Evolutionary conservation across 2,329 filamentous ascomycete genomes (phyloP), one percentile per base, ranked within the genome.

Genomic region (Hyphodiscus sp.): DNA sequence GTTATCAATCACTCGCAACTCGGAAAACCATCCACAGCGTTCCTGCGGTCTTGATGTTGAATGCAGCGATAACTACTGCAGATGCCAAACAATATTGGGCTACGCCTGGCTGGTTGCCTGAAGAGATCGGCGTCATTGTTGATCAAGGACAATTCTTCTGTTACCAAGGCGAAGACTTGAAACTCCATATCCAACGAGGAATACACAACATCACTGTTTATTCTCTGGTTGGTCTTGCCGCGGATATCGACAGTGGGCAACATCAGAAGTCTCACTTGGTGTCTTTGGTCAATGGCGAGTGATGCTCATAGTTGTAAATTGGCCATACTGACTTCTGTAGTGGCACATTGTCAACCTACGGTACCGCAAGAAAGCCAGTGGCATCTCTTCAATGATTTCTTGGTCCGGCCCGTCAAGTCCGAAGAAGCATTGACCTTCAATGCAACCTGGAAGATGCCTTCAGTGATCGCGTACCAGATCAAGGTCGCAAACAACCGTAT

Each of bases 301-400:
- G 20, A 19, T 49, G n/a, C 20, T 23, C 33, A 11, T 8, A 18
- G n/a, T 54, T 41, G 5, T 23, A 43, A 41, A 26, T 46, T 20
- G 11, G 53, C 13, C 45, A 45, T 53, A 47, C 61, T 65, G 44
- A 63, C 49, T 44, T 33, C 19, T 23, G 16, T 51, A 87, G 85
- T 87, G 53, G 80, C 81, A 13, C 83, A 89, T 49, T 82, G 87
- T 0, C 81, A 83, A 51, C 74, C 77, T 0, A 75, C 80, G 43
- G 68, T 79, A 0, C 77, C 82, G 1, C 74, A 74, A 2, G 78
- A 83, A 58, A 86, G 82, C 64, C 85, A 86, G 62, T 99, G 95
- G 95, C 90, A 97, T 70, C 73, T 99, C 1, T 96, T 99, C 74
- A 99, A 99, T 63, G 94, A 99, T 71, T 99, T 99, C 65, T 73